These are phyloP conservation scores for Talaromyces sp. DNA, from an alignment of 2,329 filamentous ascomycete species.

Conservation along the genomic window DNA sequence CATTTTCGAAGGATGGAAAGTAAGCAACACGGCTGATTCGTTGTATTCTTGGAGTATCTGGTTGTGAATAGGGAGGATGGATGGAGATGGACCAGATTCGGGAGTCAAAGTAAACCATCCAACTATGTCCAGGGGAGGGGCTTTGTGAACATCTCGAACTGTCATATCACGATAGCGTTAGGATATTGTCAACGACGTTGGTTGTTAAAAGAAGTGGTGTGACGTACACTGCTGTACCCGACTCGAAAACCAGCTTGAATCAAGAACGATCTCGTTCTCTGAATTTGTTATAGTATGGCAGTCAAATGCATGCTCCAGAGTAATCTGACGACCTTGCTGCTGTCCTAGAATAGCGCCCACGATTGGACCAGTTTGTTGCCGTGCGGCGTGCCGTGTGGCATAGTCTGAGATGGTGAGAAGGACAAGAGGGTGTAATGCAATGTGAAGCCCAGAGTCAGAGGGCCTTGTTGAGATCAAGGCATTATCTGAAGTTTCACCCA, in stretches of 20 bases:
- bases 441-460: slow-evolving; percentile 71
- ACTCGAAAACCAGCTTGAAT: slow-evolving; percentile 68
- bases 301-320: slow-evolving; percentile 90
- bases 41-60: slow-evolving; percentile 73
- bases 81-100: slow-evolving; percentile 64
- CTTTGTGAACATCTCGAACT: slow-evolving; percentile 89
- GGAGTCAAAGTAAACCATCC: slow-evolving; percentile 87
- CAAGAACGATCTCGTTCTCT: slow-evolving; percentile 60
- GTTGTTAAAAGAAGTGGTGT: background rate
- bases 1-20: slow-evolving; percentile 70
- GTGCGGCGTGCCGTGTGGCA: slow-evolving; percentile 83
- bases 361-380: slow-evolving; percentile 70
- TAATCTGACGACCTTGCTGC: slow-evolving; percentile 85
- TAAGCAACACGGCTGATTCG: slow-evolving; percentile 81
- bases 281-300: slow-evolving; percentile 56
- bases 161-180: slow-evolving; percentile 3
- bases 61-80: slow-evolving; percentile 70
- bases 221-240: slow-evolving; percentile 79
- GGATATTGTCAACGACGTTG: background rate
- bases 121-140: slow-evolving; percentile 76
- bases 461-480: slow-evolving; percentile 65
- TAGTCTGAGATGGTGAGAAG: slow-evolving; percentile 96
- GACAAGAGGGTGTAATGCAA: slow-evolving; percentile 87
- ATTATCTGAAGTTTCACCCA: slow-evolving; percentile 50
- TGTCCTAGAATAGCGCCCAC: slow-evolving; percentile 87